Evolutionary conservation across 2,329 filamentous ascomycete genomes (phyloP).

Genomic region (Aspergillus uvarum): DNA sequence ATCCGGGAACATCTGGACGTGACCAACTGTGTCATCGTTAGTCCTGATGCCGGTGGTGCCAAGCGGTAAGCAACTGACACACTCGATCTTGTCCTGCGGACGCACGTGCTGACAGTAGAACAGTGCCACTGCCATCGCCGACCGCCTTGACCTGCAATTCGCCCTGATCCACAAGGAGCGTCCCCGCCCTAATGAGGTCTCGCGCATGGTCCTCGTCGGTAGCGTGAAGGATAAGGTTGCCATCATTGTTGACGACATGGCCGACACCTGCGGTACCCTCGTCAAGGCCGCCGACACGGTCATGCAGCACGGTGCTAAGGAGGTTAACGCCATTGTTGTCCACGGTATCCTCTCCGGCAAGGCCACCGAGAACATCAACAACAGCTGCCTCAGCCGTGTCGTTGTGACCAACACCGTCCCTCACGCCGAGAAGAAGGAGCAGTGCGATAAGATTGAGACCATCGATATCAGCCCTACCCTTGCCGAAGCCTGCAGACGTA

Average conservation of each 20-base stretch:
- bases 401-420: conserved; percentile 91
- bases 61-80: conserved; percentile 62
- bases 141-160: conserved; percentile 85
- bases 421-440: conserved; percentile 74
- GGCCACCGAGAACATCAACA: conserved; percentile 82
- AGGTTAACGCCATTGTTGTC: conserved; percentile 92
- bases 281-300: conserved; percentile 87
- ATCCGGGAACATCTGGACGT: conserved; percentile 82
- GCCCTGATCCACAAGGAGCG: conserved; percentile 97
- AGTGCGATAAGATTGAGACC: conserved; percentile 77
- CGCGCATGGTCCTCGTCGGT: conserved; percentile 92
- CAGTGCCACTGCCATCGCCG: conserved; percentile 86
- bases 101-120: conserved; percentile 1
- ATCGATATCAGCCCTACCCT: conserved; percentile 86
- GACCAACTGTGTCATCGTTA: conserved; percentile 87
- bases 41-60: conserved; percentile 89
- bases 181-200: conserved; percentile 85
- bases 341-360: conserved; percentile 88
- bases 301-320: conserved; percentile 78
- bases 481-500: conserved; percentile 51
- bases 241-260: conserved; percentile 97
- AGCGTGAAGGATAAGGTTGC: conserved; percentile 88
- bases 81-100: not conserved
- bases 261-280: conserved; percentile 87
- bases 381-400: conserved; percentile 70